Base-by-base conservation (phyloP, 1,284 basidiomycete genomes). In the Ceraceosorus guamensis region DNA sequence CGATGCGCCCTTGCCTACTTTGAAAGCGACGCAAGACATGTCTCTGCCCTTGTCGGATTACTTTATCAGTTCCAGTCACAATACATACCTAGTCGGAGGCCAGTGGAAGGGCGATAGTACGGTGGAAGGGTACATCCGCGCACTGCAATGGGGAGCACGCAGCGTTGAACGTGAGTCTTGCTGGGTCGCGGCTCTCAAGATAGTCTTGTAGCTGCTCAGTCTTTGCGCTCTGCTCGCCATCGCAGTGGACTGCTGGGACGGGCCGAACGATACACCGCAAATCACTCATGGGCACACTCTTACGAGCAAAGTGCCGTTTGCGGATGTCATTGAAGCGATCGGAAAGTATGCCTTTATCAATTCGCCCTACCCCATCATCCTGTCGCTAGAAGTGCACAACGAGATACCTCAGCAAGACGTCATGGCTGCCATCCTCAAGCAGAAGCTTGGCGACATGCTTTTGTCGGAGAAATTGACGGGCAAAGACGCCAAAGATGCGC, bases 311-410 rank as follows among this genome's bases (percentile, higher is more conserved):
- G 86, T 98, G 2, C 79, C 89, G 0, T 81, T 91, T 3, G 84
- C 88, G 30, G 89, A 91, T 62, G 85, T 93, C 50, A 89, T 91
- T 73, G 79, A 83, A 39, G 90, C 91, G 0, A 89, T 98, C 71
- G 82, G 83, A 31, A 89, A 89, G 74, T 97, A 97, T 71, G 92
- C 89, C 0, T 98, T 98, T 72, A 85, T 89, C 39, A 83, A 88
- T 0, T 95, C 91, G 2, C 89, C 91, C 0, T 97, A 92, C 75
- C 93, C 93, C 0, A 81, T 99, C 67, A 88, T 98, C 73, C 86
- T 99, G 61, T 95, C 90, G 8, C 87, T 91, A 16, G 93, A 99
- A 79, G 83, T 96, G 0, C 92, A 96, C 70, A 95, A 90, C 75
- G 81, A 83, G 0, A 68, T 90, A 3, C 77, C 82, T 18, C 90